Conservation (phyloP, 2,329 filamentous ascomycete species). For the Talaromyces islandicus region DNA sequence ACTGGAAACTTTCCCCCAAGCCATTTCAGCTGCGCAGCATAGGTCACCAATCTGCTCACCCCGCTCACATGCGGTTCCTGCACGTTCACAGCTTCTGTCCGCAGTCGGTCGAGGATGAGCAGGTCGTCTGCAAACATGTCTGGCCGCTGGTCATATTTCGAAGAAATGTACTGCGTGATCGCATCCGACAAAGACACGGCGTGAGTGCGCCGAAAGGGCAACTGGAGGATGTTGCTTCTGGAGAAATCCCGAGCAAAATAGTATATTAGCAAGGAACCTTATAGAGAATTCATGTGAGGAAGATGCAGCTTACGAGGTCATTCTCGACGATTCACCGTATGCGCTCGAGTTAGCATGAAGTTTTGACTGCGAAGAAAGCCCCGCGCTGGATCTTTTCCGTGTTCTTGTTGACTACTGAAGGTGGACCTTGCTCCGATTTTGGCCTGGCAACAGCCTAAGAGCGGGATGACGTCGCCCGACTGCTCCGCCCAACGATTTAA, state of each 20-base stretch:
- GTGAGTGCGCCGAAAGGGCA: constrained; percentile 84
- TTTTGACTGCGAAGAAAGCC: neutral
- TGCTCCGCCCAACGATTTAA: too few relatives aligned
- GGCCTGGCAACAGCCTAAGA: constrained; percentile 10
- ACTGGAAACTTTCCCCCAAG: constrained; percentile 93
- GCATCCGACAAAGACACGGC: constrained; percentile 71
- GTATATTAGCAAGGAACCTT: neutral
- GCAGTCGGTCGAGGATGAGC: constrained; percentile 74
- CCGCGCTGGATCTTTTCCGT: neutral
- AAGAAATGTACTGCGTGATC: constrained; percentile 91
- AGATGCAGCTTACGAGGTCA: constrained; percentile 28
- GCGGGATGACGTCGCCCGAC: constrained; percentile 11
- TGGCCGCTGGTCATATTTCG: constrained; percentile 97
- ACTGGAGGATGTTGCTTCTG: constrained; percentile 53
- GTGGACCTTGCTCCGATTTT: constrained; percentile 1
- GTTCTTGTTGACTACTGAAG: constrained; percentile 3
- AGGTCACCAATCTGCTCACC: constrained; percentile 79
- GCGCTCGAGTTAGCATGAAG: neutral
- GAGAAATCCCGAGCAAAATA: neutral
- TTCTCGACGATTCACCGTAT: constrained; percentile 13
- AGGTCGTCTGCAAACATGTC: constrained; percentile 93
- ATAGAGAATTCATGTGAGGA: neutral
- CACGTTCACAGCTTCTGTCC: constrained; percentile 80
- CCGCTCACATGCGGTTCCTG: constrained; percentile 83
- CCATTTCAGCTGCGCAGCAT: constrained; percentile 90